A percentile compares a stretch with the other conserved stretches of the same genome.
Evolutionary conservation across 345 rosid genomes (phyloP).

Genomic region (Leavenworthia alabamica): DNA sequence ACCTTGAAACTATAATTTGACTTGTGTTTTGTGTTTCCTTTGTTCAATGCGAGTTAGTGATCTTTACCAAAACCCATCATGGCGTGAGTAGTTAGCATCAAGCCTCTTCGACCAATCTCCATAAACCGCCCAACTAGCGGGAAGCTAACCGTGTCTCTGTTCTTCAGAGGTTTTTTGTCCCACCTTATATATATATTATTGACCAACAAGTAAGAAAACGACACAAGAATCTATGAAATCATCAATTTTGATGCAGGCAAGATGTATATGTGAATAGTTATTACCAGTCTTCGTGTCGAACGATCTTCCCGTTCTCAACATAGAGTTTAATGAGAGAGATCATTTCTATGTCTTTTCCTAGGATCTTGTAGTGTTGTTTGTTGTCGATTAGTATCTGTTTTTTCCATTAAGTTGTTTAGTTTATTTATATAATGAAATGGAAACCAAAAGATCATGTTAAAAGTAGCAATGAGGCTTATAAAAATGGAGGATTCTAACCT

Average conservation of each 20-base stretch:
- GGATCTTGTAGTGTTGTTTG: constrained; percentile 73
- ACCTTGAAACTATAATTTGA: not conserved
- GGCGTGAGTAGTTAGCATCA: constrained; percentile 83
- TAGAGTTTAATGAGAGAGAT: constrained; percentile 67
- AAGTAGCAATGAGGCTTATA: not conserved
- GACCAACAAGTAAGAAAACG: not conserved
- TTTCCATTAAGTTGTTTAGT: not conserved
- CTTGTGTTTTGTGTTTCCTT: not conserved
- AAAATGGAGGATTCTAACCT: constrained; percentile 39
- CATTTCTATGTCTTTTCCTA: constrained; percentile 70
- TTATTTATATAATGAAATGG: not conserved
- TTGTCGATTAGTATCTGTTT: constrained; percentile 65
- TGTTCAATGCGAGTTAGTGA: constrained; percentile 27
- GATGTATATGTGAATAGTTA: not conserved
- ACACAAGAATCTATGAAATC: not conserved
- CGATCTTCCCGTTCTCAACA: constrained; percentile 66
- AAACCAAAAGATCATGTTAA: not conserved
- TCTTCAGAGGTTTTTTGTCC: constrained; percentile 81
- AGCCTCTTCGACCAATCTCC: constrained; percentile 65
- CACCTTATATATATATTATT: constrained; percentile 43
- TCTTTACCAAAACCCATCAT: constrained; percentile 92
- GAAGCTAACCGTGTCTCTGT: constrained; percentile 48
- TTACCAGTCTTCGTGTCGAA: constrained; percentile 90
- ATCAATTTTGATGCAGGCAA: not conserved
- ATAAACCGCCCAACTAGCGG: constrained; percentile 51